These are phyloP conservation scores for Cyclotella cryptica DNA, from an alignment of 108 stramenopile genomes.

Conservation along the genomic window DNA sequence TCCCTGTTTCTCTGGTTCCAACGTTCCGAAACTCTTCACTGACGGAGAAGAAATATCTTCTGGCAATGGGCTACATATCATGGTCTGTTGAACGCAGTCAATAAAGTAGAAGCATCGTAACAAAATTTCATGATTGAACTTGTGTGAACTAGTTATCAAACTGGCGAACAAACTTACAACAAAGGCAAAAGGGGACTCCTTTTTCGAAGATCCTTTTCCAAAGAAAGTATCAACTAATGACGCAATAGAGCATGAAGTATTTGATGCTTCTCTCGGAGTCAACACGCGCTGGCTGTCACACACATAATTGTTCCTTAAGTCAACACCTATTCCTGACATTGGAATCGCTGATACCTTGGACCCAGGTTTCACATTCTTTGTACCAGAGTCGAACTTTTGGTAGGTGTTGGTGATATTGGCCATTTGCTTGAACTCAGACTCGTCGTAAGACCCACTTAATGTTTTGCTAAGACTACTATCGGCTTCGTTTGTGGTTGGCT, in stretches of 20 bases:
- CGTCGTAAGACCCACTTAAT: conserved; percentile 1
- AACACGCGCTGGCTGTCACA: background rate
- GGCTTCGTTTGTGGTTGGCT: background rate
- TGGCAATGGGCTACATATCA: conserved; percentile 10
- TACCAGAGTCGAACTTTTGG: background rate
- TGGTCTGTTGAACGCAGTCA: background rate
- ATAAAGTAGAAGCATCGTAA: background rate
- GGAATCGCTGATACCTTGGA: background rate
- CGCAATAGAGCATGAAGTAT: background rate
- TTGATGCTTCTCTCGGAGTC: conserved; percentile 4
- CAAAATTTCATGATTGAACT: background rate
- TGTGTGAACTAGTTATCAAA: background rate
- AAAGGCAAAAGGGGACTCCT: background rate
- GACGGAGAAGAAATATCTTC: background rate
- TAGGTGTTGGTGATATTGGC: conserved; percentile 1
- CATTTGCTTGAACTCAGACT: conserved; percentile 14
- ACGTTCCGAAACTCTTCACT: background rate
- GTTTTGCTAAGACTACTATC: background rate
- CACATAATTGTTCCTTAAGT: conserved; percentile 3
- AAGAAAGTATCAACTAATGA: background rate
- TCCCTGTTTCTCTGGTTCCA: background rate
- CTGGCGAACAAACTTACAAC: background rate
- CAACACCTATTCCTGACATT: conserved; percentile 17
- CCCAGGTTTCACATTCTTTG: background rate
- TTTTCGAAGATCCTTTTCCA: conserved; percentile 1